Base-by-base conservation (phyloP, 2,329 filamentous ascomycete genomes). In the Aspergillus sp. region DNA sequence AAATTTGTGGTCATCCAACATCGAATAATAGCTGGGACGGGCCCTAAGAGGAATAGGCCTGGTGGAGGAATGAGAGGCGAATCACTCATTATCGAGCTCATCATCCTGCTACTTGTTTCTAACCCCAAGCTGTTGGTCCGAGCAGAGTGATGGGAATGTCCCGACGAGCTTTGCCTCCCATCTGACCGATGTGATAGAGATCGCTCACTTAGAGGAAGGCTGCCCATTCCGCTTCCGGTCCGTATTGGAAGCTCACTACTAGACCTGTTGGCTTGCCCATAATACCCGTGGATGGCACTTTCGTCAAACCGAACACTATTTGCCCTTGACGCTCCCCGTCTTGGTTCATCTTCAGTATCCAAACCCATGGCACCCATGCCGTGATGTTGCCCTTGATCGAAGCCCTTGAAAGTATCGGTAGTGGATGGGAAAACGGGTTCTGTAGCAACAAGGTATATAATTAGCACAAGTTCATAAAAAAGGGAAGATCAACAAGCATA, bases 231-330 rank as follows among this genome's bases (percentile, higher is more conserved):
- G 73, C 91, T 96, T 22, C 87, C 85, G 20, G 91, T 92, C 51
- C 93, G 83, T 48, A 86, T 80, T 24, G 90, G 89, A 41, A 96
- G 89, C 56, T 98, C 95, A 47, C 90, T 86, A 12, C 91, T 93
- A 56, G 92, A 89, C 45, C 93, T 86, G 58, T 89, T 90, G 63
- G 86, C 86, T 69, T 96, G 91, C 39, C 88, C 88, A 85, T 95
- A 96, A 73, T 92, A 92, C 48, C 91, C 89, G 67, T 96, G 92
- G 66, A 96, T 86, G 13, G 93, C 93, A 70, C 91, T 96, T 73
- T 98, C 93, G 70, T 98, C 95, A 68, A 99, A 99, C 39, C 95
- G 90, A 65, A 99, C 95, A 70, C 95, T 98, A 72, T 98, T 98
- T 48, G 95, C 93, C 66, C 95, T 85, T 17, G 95, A 99, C 17